Evolutionary conservation across 2,329 filamentous ascomycete genomes (phyloP), one percentile per base, ranked within the genome.

Genomic region (Cladosporium cucumerinum): DNA sequence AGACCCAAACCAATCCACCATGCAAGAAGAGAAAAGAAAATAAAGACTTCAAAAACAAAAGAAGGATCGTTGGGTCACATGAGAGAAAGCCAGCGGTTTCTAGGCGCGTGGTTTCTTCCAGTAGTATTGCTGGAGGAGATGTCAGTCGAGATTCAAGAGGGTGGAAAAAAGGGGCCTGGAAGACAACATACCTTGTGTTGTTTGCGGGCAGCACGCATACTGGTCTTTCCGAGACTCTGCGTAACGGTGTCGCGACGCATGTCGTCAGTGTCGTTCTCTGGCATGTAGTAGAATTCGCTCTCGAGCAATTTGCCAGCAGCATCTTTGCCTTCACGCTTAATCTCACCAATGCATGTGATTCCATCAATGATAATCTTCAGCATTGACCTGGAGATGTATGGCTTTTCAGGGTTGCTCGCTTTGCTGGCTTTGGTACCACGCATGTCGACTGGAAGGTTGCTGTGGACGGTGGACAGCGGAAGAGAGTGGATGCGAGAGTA

Each of bases 271-370:
- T 99, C 95, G 73, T 87, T 84, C 77, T 98, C 94, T 0, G 93
- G 91, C 8, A 97, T 84, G 74, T 99, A 99, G 79, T 98, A 98
- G 77, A 96, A 98, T 77, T 99, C 93, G 81, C 91, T 96, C 82
- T 99, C 94, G 0, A 99, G 85, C 7, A 89, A 81, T 80, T 97
- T 95, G 70, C 95, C 95, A 0, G 95, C 94, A 5, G 95, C 95
- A 75, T 99, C 95, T 78, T 98, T 99, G 74, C 95, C 95, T 76
- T 94, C 89, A 46, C 95, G 89, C 60, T 85, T 84, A 72, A 99
- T 97, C 76, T 95, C 89, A 55, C 95, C 95, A 68, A 98, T 88
- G 74, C 92, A 97, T 10, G 85, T 78, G 6, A 91, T 90, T 26
- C 82, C 81, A 74, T 93, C 89, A 51, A 98, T 85, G 65, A 96